phyloP scores from a whole-genome alignment of 192 early-diverging fungal genomes.

The Radiomyces spectabilis region DNA sequence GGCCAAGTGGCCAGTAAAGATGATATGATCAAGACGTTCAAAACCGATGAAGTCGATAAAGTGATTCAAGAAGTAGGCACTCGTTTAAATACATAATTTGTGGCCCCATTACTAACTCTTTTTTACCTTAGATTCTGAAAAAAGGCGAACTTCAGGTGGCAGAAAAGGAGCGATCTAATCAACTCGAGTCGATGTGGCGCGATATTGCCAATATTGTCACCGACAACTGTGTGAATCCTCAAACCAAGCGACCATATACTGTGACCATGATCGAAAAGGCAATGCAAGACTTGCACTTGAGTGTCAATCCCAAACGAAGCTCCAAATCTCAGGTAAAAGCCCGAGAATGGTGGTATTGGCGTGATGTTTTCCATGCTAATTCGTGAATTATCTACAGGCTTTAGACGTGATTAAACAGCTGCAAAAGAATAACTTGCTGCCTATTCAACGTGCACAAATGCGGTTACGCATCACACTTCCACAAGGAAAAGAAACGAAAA shows the following conservation, averaged over 20 bases:
- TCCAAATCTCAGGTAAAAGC: constrained; percentile 74
- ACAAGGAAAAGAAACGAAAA: constrained; percentile 79
- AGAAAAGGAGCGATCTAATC: constrained; percentile 89
- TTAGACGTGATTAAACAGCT: constrained; percentile 91
- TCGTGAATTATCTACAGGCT: constrained; percentile 40
- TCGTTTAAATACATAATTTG: neutral
- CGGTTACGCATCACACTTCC: constrained; percentile 72
- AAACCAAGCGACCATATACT: constrained; percentile 90
- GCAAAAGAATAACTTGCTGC: constrained; percentile 82
- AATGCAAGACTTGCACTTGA: constrained; percentile 89
- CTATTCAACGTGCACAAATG: constrained; percentile 95
- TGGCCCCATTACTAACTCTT: neutral
- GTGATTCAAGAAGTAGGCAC: constrained; percentile 60
- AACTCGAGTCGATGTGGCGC: constrained; percentile 71
- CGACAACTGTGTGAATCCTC: constrained; percentile 93
- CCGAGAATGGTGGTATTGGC: neutral
- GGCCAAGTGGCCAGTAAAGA: constrained; percentile 89
- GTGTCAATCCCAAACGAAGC: constrained; percentile 78
- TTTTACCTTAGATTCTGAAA: constrained; percentile 62
- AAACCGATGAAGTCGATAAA: constrained; percentile 75
- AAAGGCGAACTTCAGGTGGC: constrained; percentile 97
- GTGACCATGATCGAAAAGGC: constrained; percentile 98
- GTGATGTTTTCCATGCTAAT: constrained; percentile 6
- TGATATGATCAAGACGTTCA: constrained; percentile 83
- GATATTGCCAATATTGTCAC: constrained; percentile 97